Evolutionary conservation across 345 rosid species (phyloP).

Genomic region (Nephelium lappaceum): DNA sequence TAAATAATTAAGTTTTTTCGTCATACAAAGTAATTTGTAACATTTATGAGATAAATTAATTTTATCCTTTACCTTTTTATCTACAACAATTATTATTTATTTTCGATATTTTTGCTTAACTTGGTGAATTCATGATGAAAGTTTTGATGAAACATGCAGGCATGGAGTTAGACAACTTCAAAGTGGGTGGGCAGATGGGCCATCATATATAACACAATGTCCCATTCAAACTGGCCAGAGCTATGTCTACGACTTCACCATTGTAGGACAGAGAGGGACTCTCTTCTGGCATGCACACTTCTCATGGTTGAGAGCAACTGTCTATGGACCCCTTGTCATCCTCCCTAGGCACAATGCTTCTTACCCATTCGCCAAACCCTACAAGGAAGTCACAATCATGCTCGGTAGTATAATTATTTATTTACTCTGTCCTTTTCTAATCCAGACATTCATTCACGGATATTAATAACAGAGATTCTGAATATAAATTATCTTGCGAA

Average conservation of each 20-base stretch:
- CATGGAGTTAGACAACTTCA: constrained; percentile 68
- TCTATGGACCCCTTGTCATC: constrained; percentile 75
- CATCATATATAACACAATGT: constrained; percentile 72
- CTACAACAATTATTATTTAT: no score
- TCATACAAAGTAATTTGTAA: no score
- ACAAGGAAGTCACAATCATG: constrained; percentile 66
- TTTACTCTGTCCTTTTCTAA: no score
- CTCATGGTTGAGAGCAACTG: constrained; percentile 72
- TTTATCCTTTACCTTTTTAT: not conserved
- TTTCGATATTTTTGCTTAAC: not conserved
- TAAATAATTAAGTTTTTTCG: no score
- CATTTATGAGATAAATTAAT: not conserved
- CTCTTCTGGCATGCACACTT: constrained; percentile 78
- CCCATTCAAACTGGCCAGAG: constrained; percentile 66
- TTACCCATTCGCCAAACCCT: constrained; percentile 72
- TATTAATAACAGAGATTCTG: no score
- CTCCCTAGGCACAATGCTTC: constrained; percentile 53
- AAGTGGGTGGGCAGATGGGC: constrained; percentile 90
- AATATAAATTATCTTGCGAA: no score
- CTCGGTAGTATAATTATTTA: constrained; percentile 44
- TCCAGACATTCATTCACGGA: no score
- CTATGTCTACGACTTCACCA: constrained; percentile 73
- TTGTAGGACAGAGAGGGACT: constrained; percentile 77
- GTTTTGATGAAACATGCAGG: constrained; percentile 37
- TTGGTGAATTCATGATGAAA: not conserved